Evolutionary conservation across 2,329 filamentous ascomycete species (phyloP), one percentile per base, ranked within the genome.

Genomic region (Macrophomina pseudophaseolina): DNA sequence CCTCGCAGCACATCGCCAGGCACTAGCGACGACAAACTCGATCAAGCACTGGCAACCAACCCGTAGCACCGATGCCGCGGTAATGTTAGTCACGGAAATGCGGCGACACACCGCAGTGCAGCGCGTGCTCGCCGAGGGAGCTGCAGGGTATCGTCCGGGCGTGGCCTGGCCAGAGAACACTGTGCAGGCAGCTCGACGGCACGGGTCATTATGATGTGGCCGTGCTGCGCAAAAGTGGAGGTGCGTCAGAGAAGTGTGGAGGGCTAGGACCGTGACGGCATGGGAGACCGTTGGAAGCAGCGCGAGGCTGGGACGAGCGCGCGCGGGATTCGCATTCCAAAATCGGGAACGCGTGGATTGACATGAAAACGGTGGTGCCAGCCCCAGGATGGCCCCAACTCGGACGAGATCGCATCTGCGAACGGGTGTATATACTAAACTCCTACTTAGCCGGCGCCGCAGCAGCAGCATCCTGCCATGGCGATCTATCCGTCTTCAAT

Each of bases 181-280:
- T 7, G 46, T 35, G 53, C 44, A 38, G 30, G 8, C 28, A 4
- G 28, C 38, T 30, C n/a, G 42, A 18, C 28, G 40, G 56, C 8
- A 60, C 56, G 40, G 40, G 30, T 60, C 56, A 67, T 54, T 12
- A 59, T 66, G 66, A 62, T 66, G 53, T 51, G 64, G 64, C 53
- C 44, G 53, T 59, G 30, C 33, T 53, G 64, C 68, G 66, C 70
- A 71, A 73, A 71, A 72, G 71, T 74, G 71, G 72, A 73, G 70
- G 69, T 59, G 65, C 64, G 59, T 66, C 56, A 49, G 64, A 67
- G 66, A 62, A 69, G 71, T 72, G 71, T 73, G 71, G 71, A 74
- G 71, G 70, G 67, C 71, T 73, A 73, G 69, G 63, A 68, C 65
- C 40, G 68, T 59, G 66, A 64, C 44, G 64, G 60, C 58, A 64